Evolutionary conservation across 1,139 yeast genomes (phyloP).

Genomic region (Taphrina communis): DNA sequence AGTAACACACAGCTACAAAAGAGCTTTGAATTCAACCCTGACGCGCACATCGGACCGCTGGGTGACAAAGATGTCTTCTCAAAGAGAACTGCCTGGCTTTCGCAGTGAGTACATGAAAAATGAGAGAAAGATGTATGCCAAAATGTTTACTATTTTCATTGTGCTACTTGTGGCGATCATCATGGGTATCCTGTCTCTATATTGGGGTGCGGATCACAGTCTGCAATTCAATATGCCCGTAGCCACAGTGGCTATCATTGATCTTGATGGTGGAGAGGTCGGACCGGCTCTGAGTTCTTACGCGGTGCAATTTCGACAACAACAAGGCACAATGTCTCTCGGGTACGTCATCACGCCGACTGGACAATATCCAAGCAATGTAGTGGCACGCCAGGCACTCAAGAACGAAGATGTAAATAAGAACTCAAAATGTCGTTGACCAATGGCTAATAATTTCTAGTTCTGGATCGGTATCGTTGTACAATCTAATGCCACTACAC

Average conservation of each 20-base stretch:
- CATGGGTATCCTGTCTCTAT: slow-evolving; percentile 25
- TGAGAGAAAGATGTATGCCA: slow-evolving; percentile 26
- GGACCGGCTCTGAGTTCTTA: slow-evolving; percentile 26
- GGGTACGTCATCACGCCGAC: slow-evolving; percentile 24
- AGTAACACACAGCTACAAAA: background rate
- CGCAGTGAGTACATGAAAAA: slow-evolving; percentile 17
- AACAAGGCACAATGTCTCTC: slow-evolving; percentile 16
- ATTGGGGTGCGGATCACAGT: slow-evolving; percentile 41
- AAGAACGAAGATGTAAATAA: slow-evolving; percentile 18
- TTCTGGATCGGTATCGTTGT: slow-evolving; percentile 36
- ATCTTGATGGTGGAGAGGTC: slow-evolving; percentile 35
- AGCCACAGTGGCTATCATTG: slow-evolving; percentile 38
- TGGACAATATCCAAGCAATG: slow-evolving; percentile 24
- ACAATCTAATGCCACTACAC: slow-evolving; percentile 24
- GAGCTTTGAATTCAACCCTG: too few species aligned
- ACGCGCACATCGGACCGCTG: too few species aligned
- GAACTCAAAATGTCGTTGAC: background rate
- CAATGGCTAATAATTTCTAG: background rate
- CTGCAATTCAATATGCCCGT: slow-evolving; percentile 35
- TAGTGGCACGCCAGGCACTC: slow-evolving; percentile 23
- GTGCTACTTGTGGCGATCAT: slow-evolving; percentile 26
- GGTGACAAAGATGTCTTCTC: background rate
- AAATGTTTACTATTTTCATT: slow-evolving; percentile 20
- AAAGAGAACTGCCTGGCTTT: slow-evolving; percentile 27
- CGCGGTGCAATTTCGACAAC: slow-evolving; percentile 19